phyloP scores from a whole-genome alignment of 1,139 yeast species.

The Scheffersomyces titani region DNA sequence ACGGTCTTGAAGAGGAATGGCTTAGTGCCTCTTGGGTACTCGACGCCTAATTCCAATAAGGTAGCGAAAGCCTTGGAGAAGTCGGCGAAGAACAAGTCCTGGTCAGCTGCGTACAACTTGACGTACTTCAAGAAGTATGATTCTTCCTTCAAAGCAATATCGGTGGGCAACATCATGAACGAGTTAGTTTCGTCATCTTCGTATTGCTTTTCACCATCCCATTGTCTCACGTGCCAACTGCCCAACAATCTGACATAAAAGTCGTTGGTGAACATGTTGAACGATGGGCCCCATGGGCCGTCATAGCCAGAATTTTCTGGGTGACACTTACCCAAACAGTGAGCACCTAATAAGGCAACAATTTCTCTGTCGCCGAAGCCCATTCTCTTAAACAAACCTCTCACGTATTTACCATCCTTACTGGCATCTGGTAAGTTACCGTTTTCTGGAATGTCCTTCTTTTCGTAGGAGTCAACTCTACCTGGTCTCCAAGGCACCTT shows the following conservation, averaged over 20 bases:
- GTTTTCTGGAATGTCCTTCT: conserved; percentile 54
- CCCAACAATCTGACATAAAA: conserved; percentile 71
- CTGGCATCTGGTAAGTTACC: conserved; percentile 84
- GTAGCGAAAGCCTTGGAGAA: conserved; percentile 69
- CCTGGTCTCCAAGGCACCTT: conserved; percentile 88
- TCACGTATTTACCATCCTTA: conserved; percentile 67
- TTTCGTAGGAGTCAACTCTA: conserved; percentile 54
- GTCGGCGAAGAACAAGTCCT: conserved; percentile 68
- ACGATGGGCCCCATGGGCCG: conserved; percentile 95
- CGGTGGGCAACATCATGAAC: conserved; percentile 92
- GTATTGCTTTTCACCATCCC: conserved; percentile 78
- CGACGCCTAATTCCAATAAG: conserved; percentile 74
- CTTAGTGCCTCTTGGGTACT: conserved; percentile 50
- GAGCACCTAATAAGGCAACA: conserved; percentile 88
- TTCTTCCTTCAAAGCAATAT: conserved; percentile 71
- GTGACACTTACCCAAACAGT: conserved; percentile 81
- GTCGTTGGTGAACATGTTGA: conserved; percentile 81
- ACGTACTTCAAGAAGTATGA: conserved; percentile 66
- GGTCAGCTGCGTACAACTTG: conserved; percentile 69
- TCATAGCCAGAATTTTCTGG: conserved; percentile 68
- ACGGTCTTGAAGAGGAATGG: conserved; percentile 62
- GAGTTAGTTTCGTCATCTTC: conserved; percentile 70
- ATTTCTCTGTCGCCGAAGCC: conserved; percentile 82
- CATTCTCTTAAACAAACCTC: conserved; percentile 62
- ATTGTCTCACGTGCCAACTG: conserved; percentile 76